Conservation (phyloP, 2,329 filamentous ascomycete genomes). For the Aspergillus neoniger region DNA sequence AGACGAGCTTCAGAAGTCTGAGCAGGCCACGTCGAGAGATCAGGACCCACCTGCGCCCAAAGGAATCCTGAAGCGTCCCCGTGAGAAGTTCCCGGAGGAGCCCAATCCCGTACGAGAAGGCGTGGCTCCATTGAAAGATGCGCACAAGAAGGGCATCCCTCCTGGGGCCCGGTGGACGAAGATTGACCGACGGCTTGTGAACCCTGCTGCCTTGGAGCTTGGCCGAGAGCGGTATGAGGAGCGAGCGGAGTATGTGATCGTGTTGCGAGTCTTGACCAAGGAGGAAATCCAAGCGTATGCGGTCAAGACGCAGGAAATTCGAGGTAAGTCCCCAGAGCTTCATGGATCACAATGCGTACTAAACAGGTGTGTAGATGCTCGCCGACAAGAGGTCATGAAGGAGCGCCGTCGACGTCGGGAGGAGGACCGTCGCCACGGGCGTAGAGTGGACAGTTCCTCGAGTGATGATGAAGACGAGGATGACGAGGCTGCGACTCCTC, state of each 20-base stretch:
- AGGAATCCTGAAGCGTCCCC: slow-evolving; percentile 83
- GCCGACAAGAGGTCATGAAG: slow-evolving; percentile 39
- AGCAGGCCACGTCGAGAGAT: slow-evolving; percentile 47
- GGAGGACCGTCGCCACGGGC: slow-evolving; percentile 44
- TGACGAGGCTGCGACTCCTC: slow-evolving; percentile 24
- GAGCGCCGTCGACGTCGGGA: slow-evolving; percentile 45
- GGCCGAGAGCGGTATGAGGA: slow-evolving; percentile 92
- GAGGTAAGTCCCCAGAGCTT: slow-evolving; percentile 60
- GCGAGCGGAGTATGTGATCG: slow-evolving; percentile 90
- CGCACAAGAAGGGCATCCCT: slow-evolving; percentile 71
- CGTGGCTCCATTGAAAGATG: slow-evolving; percentile 90
- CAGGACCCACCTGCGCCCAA: slow-evolving; percentile 65
- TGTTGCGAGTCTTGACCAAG: slow-evolving; percentile 80
- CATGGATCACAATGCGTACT: slow-evolving; percentile 4
- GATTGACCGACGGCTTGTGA: slow-evolving; percentile 84
- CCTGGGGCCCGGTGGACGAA: slow-evolving; percentile 88
- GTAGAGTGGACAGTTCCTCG: slow-evolving; percentile 31
- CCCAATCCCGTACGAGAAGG: slow-evolving; percentile 81
- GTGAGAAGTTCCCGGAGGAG: slow-evolving; percentile 82
- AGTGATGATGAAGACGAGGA: slow-evolving; percentile 42
- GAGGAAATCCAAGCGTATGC: slow-evolving; percentile 90
- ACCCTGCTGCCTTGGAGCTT: slow-evolving; percentile 79
- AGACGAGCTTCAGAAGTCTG: slow-evolving; percentile 30
- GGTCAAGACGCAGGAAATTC: slow-evolving; percentile 74
- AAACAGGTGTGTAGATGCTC: slow-evolving; percentile 32